phyloP scores from a whole-genome alignment of 495 filamentous ascomycete genomes.

The Immersiella caudata region DNA sequence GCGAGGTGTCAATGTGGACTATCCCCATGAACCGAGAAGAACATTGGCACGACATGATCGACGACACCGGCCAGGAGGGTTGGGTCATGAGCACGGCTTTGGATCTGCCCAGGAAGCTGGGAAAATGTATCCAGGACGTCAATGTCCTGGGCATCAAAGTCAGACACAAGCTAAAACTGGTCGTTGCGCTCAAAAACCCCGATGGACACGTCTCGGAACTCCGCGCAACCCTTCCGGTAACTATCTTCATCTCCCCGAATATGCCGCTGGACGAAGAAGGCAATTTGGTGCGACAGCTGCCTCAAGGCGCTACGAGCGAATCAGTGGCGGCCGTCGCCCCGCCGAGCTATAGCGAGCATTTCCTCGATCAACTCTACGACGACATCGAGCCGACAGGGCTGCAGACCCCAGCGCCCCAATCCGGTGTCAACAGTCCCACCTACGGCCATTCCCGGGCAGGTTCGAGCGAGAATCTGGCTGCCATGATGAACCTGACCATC shows the following conservation, averaged over 20 bases:
- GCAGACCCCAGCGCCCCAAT: slow-evolving; percentile 71
- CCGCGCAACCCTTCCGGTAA: slow-evolving; percentile 81
- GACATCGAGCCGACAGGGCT: slow-evolving; percentile 76
- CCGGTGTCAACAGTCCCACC: slow-evolving; percentile 75
- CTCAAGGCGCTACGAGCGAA: slow-evolving; percentile 37
- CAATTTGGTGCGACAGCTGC: slow-evolving; percentile 61
- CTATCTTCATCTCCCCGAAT: slow-evolving; percentile 91
- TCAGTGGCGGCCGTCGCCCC: slow-evolving; percentile 64
- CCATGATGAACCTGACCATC: slow-evolving; percentile 48
- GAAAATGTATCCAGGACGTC: slow-evolving; percentile 81
- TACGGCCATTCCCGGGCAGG: slow-evolving; percentile 72
- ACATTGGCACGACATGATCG: slow-evolving; percentile 67
- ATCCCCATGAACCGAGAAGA: slow-evolving; percentile 60
- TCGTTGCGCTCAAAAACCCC: slow-evolving; percentile 86
- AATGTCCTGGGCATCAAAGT: slow-evolving; percentile 83
- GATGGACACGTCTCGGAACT: slow-evolving; percentile 94
- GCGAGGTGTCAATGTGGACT: slow-evolving; percentile 65
- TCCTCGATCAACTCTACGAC: slow-evolving; percentile 85
- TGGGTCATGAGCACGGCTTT: slow-evolving; percentile 72
- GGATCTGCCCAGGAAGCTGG: slow-evolving; percentile 74
- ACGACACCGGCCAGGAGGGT: slow-evolving; percentile 71
- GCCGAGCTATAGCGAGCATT: slow-evolving; percentile 84
- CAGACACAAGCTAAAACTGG: slow-evolving; percentile 82
- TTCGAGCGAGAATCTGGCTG: slow-evolving; percentile 75
- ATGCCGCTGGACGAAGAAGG: slow-evolving; percentile 82